Evolutionary conservation across 176 grass and related monocot species (phyloP), one percentile per base, ranked within the genome.

Genomic region (Chrysopogon serrulatus): DNA sequence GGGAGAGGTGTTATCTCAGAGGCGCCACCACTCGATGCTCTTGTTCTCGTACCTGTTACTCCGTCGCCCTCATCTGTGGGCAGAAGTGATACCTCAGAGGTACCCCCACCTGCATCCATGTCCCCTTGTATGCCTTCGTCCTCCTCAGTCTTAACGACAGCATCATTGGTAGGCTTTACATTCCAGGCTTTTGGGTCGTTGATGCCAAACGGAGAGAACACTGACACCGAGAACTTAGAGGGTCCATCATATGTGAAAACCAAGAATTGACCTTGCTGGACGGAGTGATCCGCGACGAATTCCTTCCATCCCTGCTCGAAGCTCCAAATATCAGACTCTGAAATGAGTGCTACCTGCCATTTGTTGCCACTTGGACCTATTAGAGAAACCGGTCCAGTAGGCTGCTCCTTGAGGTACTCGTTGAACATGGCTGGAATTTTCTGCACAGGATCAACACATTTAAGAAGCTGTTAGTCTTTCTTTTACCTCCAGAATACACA

Each of bases 281-380:
- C n/a, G n/a, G n/a, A n/a, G n/a, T n/a, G 93, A 34, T 95, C 93
- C 16, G 14, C 59, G 49, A 90, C 87, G 31, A 98, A 98, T 45
- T 88, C 79, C 41, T 87, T 90, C 96, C 93, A 98, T 14, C 96
- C 96, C 62, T 75, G 63, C 53, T 64, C 64, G 30, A 98, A 93
- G 27, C 9, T 79, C 10, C 88, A 49, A 2, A 76, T 85, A 32
- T 85, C 72, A 5, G 78, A 89, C 21, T 65, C 89, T 39, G 82
- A 80, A 28, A 79, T 67, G 27, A 98, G 77, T 23, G 85, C 68
- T 70, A 59, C 89, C 75, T 49, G 17, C 95, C 95, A 98, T 30
- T 19, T 79, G 40, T 90, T 82, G 14, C 91, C 90, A 36, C 92
- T 90, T 14, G 82, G 89, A 61, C 91, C 90, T 80, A 37, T 93